Evolutionary conservation across 129 eudicot genomes (phyloP), one percentile per base, ranked within the genome.

Genomic region (Scalesia atractyloides): DNA sequence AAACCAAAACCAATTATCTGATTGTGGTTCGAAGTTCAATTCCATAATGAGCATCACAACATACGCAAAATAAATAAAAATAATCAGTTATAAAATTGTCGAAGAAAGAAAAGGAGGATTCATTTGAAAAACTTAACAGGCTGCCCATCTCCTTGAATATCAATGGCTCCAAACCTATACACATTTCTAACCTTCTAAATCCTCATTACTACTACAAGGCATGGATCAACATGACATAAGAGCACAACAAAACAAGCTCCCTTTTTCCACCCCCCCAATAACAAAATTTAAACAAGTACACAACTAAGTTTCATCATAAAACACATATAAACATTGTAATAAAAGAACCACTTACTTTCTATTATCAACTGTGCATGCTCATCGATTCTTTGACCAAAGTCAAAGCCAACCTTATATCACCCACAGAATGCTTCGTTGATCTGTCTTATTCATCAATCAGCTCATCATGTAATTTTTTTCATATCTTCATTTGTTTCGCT

Each of bases 241-340:
- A 16, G 77, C 62, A 70, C 89, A 82, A 84, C 78, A 78, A 77
- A 86, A 82, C 82, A 89, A 84, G 85, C 92, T 82, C 92, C 92
- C 76, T 66, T 36, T 47, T 17, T 68, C 70, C 47, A 61, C 19
- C 79, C 46, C 58, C 63, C 46, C 46, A 7, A 41, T 57, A 24
- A 50, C 77, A 61, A 57, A 33, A 34, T 2, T 17, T 50, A 36
- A 79, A 61, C 44, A 44, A 63, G 64, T 70, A 70, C 65, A 70
- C 52, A 73, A 60, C 79, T 78, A 75, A 65, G 66, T 73, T 70
- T 49, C 73, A n/a, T 52, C 46, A 83, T 64, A 72, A 76, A 64
- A 71, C 72, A 73, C 82, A 68, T 61, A 13, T 44, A 77, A 67
- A 14, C 33, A 16, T 58, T 70, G 33, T 48, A 59, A 57, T 20